Percentiles rank a stretch among this genome's conserved stretches.
Evolutionary conservation across 371 early-diverging fungal species (phyloP).

Genomic region (Lichtheimia corymbifera): DNA sequence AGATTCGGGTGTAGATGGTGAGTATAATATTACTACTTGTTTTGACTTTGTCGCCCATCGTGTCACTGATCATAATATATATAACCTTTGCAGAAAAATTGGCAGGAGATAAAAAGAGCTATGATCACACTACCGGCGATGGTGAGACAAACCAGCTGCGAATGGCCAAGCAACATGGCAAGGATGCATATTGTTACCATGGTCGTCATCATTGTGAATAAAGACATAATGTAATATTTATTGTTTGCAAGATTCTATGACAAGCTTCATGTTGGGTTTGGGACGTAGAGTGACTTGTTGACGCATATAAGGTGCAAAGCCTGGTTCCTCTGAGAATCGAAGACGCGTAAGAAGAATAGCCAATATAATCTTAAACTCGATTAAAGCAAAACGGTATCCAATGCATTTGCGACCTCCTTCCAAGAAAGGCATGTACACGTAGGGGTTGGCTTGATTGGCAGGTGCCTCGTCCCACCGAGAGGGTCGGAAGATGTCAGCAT

Average conservation of each 20-base stretch:
- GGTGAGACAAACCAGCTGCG: no score
- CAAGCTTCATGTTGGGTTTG: constrained; percentile 33
- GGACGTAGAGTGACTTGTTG: constrained; percentile 43
- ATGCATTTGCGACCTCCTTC: constrained; percentile 55
- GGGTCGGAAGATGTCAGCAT: constrained; percentile 64
- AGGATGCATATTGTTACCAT: no score
- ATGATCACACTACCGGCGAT: no score
- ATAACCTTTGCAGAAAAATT: no score
- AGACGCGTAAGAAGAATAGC: constrained; percentile 34
- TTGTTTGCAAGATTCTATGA: constrained; percentile 1
- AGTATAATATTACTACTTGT: no score
- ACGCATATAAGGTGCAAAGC: constrained; percentile 23
- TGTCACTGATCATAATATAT: no score
- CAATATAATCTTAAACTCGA: constrained; percentile 42
- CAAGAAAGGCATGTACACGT: constrained; percentile 63
- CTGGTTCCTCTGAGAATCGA: constrained; percentile 39
- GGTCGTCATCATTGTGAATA: not conserved
- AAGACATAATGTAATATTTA: not conserved
- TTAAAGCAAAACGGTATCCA: constrained; percentile 42
- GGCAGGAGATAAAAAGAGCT: no score
- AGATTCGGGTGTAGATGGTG: no score
- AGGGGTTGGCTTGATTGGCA: constrained; percentile 33
- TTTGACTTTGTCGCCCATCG: no score
- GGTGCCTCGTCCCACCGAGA: constrained; percentile 55
- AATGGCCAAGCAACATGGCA: no score